These are phyloP conservation scores for Candida vaughaniae DNA, from an alignment of 805 yeast genomes.

Conservation along the genomic window DNA sequence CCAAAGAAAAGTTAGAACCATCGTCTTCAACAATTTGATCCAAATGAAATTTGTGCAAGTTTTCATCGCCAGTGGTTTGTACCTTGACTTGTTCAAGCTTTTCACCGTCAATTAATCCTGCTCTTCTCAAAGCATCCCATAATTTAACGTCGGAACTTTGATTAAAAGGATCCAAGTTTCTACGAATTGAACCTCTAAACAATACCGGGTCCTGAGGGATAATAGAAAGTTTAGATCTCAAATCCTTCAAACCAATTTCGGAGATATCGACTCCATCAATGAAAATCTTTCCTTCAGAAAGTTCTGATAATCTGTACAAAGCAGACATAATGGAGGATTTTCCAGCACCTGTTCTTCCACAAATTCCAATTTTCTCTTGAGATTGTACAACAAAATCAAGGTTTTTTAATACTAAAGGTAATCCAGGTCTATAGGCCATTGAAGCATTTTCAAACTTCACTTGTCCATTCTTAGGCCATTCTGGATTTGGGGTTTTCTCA, in stretches of 20 bases:
- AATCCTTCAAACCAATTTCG: slow-evolving; percentile 48
- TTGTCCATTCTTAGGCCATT: slow-evolving; percentile 51
- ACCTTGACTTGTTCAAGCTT: slow-evolving; percentile 23
- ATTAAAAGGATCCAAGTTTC: slow-evolving; percentile 61
- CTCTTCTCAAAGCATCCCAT: slow-evolving; percentile 57
- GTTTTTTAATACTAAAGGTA: slow-evolving; percentile 56
- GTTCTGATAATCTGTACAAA: slow-evolving; percentile 53
- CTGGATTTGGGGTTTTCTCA: slow-evolving; percentile 38
- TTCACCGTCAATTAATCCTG: slow-evolving; percentile 48
- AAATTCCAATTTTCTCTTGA: slow-evolving; percentile 73
- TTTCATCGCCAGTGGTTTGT: slow-evolving; percentile 24
- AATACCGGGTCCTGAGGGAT: slow-evolving; percentile 73
- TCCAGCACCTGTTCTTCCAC: slow-evolving; percentile 92
- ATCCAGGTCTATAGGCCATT: slow-evolving; percentile 55
- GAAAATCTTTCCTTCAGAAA: slow-evolving; percentile 45
- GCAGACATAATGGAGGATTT: slow-evolving; percentile 66
- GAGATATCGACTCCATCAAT: slow-evolving; percentile 59
- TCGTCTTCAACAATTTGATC: slow-evolving; percentile 56
- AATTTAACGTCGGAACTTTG: slow-evolving; percentile 47
- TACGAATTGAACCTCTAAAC: slow-evolving; percentile 55
- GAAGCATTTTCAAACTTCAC: slow-evolving; percentile 49
- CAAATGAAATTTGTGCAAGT: slow-evolving; percentile 40
- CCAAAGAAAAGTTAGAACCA: slow-evolving; percentile 69
- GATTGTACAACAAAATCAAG: slow-evolving; percentile 45
- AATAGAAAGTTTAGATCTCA: slow-evolving; percentile 58